phyloP scores from a whole-genome alignment of 805 yeast genomes.

The Candida nonsorbophila region DNA sequence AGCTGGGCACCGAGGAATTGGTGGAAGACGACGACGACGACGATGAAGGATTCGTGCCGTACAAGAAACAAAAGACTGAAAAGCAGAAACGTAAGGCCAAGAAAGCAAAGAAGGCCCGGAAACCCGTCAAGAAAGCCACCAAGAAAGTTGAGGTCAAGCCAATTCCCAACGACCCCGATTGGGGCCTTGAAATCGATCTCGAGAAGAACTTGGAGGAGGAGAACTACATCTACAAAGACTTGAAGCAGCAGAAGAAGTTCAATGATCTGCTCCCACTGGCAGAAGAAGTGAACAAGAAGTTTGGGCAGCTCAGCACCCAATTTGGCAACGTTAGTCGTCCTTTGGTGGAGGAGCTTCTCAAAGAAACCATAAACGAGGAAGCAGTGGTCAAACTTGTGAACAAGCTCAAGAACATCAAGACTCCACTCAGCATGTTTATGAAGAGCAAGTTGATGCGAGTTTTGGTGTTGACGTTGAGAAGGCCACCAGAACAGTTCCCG shows the following conservation, averaged over 20 bases:
- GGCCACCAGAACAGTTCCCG: too few species aligned
- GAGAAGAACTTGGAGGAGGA: constrained; percentile 18
- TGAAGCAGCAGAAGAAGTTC: constrained; percentile 22
- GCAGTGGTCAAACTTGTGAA: too few species aligned
- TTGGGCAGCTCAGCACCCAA: too few species aligned
- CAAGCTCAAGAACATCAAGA: too few species aligned
- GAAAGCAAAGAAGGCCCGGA: constrained; percentile 2
- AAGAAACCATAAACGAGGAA: too few species aligned
- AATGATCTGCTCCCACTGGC: constrained; percentile 19
- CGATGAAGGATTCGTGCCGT: constrained; percentile 5
- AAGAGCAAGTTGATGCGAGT: too few species aligned
- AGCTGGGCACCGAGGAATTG: too few species aligned
- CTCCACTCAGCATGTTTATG: too few species aligned
- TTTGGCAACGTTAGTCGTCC: too few species aligned
- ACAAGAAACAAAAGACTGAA: constrained; percentile 8
- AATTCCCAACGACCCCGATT: constrained; percentile 26
- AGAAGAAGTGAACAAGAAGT: constrained; percentile 13
- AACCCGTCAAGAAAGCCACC: constrained; percentile 1
- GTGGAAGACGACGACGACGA: constrained; percentile 10
- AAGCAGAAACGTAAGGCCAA: constrained; percentile 6
- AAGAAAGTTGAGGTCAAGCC: constrained; percentile 2
- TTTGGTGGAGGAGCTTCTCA: too few species aligned
- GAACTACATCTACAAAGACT: constrained; percentile 30
- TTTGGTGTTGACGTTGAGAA: too few species aligned
- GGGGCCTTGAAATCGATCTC: constrained; percentile 39